Base-by-base conservation (phyloP, 306 rosid species). In the Cicer judaicum region DNA sequence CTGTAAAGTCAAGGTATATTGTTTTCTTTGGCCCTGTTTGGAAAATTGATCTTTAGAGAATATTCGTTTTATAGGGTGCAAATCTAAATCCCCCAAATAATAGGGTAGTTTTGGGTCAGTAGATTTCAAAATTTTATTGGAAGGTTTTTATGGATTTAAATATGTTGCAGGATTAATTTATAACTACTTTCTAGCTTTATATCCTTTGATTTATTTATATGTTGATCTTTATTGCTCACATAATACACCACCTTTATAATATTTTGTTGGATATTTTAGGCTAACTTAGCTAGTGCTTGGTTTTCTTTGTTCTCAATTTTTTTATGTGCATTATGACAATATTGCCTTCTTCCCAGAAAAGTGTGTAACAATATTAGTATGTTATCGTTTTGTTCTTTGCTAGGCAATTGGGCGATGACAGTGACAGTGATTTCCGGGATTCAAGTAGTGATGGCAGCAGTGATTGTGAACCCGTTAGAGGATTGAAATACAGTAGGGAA, bases 401-500 rank as follows among this genome's bases (percentile, higher is more conserved):
- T 67, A 91, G 97, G 91, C 92, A 81, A 73, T 87, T 81, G 7
- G 92, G 89, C 10, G 97, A 87, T 78, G 97, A 93, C 76, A 91
- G 96, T 82, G 97, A 89, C 72, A 85, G 92, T 48, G 98, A 93
- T 67, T 91, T 83, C 69, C 80, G 92, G 83, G 98, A 91, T 81
- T 89, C 97, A 56, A 87, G 96, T 75, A 93, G 98, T 80, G 98
- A 93, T 57, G 91, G 89, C 67, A 88, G 97, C 82, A 83, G 92
- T 85, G 98, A 91, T 67, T 80, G 81, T 75, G 97, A 93, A 72
- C 81, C 87, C 40, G 87, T 79, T 63, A 81, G 87, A 74, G 77
- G 81, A 80, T 66, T 70, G 67, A 88, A 85, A 43, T 80, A 77
- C 63, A 5, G 34, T 74, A 80, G 80, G 73, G 89, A 86, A 56